Conservation (phyloP, 345 rosid genomes). For the Ceriops zippeliana region DNA sequence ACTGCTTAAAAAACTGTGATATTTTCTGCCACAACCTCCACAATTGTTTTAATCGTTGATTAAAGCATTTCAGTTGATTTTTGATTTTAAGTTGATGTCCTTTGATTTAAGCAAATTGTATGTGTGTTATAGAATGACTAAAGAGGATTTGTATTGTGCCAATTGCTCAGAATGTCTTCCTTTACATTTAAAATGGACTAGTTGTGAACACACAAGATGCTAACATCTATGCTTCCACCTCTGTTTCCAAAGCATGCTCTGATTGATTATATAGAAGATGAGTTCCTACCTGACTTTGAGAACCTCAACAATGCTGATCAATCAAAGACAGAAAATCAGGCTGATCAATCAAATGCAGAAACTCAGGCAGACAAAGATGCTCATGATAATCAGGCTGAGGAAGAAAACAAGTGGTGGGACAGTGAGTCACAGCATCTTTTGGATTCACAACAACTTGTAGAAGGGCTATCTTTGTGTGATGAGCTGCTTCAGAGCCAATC, state of each 20-base stretch:
- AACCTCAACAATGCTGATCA: slow-evolving; percentile 21
- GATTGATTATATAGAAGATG: slow-evolving; percentile 36
- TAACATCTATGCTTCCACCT: slow-evolving; percentile 18
- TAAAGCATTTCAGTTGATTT: too few relatives aligned
- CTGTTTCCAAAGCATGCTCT: slow-evolving; percentile 30
- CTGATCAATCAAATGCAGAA: slow-evolving; percentile 33
- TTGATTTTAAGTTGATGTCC: not conserved
- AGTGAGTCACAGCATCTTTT: slow-evolving; percentile 65
- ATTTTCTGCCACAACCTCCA: not conserved
- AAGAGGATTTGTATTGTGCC: not conserved
- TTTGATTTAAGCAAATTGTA: not conserved
- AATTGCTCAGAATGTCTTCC: not conserved
- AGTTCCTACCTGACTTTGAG: slow-evolving; percentile 41
- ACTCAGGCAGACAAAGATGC: slow-evolving; percentile 23
- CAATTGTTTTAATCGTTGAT: not conserved
- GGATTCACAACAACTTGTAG: slow-evolving; percentile 89
- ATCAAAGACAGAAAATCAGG: slow-evolving; percentile 21
- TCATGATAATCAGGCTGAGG: slow-evolving; percentile 45
- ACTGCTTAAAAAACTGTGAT: not conserved
- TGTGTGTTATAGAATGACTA: not conserved
- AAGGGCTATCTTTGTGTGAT: slow-evolving; percentile 78
- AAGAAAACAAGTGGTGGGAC: slow-evolving; percentile 74
- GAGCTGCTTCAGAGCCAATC: slow-evolving; percentile 81
- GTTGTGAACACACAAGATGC: not conserved
- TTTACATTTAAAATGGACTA: not conserved